A percentile compares a stretch with the other conserved stretches of the same genome.
Evolutionary conservation across 1,139 yeast genomes (phyloP).

Genomic region (Nematodospora anomalae): DNA sequence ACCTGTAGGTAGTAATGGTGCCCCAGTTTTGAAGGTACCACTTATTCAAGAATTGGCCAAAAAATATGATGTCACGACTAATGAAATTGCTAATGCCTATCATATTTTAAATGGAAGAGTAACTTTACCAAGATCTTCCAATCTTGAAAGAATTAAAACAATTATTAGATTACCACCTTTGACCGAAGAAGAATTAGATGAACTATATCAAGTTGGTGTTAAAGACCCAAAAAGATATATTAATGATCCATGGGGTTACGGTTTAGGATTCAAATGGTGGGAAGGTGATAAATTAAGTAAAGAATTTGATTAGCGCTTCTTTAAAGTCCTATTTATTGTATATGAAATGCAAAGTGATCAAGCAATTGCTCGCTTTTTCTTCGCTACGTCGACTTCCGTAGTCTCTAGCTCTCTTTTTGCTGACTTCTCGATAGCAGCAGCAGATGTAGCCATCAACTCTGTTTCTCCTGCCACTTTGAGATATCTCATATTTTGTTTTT

Average conservation of each 20-base stretch:
- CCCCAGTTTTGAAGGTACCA: constrained; percentile 36
- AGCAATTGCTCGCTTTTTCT: constrained; percentile 3
- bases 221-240: constrained; percentile 41
- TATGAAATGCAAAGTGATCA: not conserved
- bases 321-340: not conserved
- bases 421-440: constrained; percentile 4
- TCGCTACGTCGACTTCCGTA: not conserved
- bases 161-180: constrained; percentile 38
- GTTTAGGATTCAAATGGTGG: constrained; percentile 41
- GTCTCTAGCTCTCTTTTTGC: constrained; percentile 5
- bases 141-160: constrained; percentile 35
- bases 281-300: constrained; percentile 28
- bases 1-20: constrained; percentile 39
- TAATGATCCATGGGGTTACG: constrained; percentile 39
- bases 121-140: constrained; percentile 38
- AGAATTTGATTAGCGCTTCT: constrained; percentile 15
- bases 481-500: constrained; percentile 43
- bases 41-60: constrained; percentile 31
- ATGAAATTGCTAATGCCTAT: constrained; percentile 40
- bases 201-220: constrained; percentile 44
- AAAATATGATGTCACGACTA: constrained; percentile 31
- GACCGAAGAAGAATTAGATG: constrained; percentile 41
- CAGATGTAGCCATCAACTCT: constrained; percentile 9
- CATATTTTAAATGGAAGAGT: constrained; percentile 37
- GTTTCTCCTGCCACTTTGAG: constrained; percentile 41